Evolutionary conservation across 139 green algal species (phyloP).

Genomic region (Chlamydomonas schloesseri): DNA sequence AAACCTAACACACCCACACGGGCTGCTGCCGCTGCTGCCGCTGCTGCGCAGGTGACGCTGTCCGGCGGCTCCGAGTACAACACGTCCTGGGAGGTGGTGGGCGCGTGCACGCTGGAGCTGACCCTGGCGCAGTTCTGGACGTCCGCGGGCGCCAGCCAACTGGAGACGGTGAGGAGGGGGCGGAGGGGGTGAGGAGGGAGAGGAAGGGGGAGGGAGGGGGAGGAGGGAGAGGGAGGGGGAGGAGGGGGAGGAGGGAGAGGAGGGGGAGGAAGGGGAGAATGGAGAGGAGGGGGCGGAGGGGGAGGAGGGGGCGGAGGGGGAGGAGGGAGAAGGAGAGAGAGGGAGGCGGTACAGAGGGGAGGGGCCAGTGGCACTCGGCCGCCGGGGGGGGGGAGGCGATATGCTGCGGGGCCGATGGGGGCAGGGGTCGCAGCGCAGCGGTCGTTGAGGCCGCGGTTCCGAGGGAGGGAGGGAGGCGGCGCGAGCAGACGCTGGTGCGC

Average conservation of each 20-base stretch:
- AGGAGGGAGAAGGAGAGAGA: too few species aligned
- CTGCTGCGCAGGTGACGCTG: slow-evolving; percentile 48
- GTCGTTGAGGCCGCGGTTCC: too few species aligned
- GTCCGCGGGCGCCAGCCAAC: slow-evolving; percentile 48
- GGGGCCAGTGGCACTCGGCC: too few species aligned
- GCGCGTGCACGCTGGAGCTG: slow-evolving; percentile 82
- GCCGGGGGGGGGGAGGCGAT: too few species aligned
- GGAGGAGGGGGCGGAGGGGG: too few species aligned
- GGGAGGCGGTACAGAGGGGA: too few species aligned
- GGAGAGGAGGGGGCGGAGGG: background rate
- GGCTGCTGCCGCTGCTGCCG: background rate
- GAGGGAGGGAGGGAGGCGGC: too few species aligned
- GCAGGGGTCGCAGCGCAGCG: too few species aligned
- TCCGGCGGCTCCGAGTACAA: slow-evolving; percentile 56
- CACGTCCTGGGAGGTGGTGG: slow-evolving; percentile 58
- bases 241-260: background rate
- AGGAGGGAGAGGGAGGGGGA: too few species aligned
- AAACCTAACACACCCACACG: too few species aligned
- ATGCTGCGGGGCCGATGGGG: too few species aligned
- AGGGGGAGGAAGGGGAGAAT: background rate
- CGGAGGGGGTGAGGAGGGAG: background rate
- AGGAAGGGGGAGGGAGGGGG: background rate
- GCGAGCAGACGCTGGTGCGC: too few species aligned
- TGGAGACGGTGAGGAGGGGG: slow-evolving; percentile 4
- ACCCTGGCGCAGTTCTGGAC: slow-evolving; percentile 86